Evolutionary conservation across 768 basidiomycete species (phyloP).

Genomic region (Mycena capillaripes): DNA sequence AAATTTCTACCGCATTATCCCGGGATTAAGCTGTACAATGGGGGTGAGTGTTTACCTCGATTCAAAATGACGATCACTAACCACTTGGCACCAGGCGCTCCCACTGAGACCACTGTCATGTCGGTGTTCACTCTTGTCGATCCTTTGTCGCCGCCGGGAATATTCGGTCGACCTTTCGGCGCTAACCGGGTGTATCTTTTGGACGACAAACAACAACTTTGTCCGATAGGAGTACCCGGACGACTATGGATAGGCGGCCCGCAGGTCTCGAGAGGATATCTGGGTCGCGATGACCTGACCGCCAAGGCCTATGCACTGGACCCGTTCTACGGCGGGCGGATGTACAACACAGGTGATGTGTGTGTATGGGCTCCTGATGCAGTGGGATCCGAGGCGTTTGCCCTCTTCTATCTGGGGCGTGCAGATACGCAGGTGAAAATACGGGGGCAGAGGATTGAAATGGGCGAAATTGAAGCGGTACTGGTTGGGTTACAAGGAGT

Average conservation of each 20-base stretch:
- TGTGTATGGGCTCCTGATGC: slow-evolving; percentile 6
- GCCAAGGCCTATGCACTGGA: neutral
- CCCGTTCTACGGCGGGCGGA: slow-evolving; percentile 1
- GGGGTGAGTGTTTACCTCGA: too few relatives aligned
- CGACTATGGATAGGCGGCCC: slow-evolving; percentile 10
- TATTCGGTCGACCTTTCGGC: slow-evolving; percentile 19
- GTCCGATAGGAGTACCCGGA: neutral
- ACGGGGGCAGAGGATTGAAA: slow-evolving; percentile 15
- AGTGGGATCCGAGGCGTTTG: neutral
- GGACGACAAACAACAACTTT: neutral
- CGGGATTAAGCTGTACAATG: neutral
- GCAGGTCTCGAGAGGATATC: slow-evolving; percentile 9
- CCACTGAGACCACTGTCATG: slow-evolving; percentile 8
- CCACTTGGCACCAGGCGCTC: too few relatives aligned
- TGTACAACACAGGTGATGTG: slow-evolving; percentile 14
- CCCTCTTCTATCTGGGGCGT: slow-evolving; percentile 4
- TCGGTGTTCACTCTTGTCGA: neutral
- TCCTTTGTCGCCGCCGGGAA: neutral
- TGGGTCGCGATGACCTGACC: slow-evolving; percentile 11
- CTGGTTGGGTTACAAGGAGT: neutral
- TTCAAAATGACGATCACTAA: too few relatives aligned
- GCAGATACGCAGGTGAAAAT: slow-evolving; percentile 9
- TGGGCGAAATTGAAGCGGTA: neutral
- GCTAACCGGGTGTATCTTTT: slow-evolving; percentile 7
- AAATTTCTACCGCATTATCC: neutral